A percentile compares a stretch with the other conserved stretches of the same genome.
Conservation (phyloP, 108 stramenopile species). For the Seminavis robusta region DNA sequence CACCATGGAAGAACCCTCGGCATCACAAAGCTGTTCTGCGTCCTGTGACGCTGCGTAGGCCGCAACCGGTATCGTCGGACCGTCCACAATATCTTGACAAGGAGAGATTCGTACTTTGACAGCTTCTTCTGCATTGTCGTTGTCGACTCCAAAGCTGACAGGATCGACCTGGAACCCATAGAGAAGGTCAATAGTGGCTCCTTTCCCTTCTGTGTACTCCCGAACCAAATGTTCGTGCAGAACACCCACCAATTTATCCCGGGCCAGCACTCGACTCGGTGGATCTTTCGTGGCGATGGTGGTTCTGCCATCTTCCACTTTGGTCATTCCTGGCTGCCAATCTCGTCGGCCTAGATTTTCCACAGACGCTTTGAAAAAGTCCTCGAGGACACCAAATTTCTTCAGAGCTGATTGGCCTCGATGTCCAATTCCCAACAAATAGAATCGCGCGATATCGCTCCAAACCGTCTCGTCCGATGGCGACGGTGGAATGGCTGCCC, state of each 20-base stretch:
- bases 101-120: conserved; percentile 17
- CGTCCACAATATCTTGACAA: background rate
- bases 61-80: background rate
- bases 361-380: conserved; percentile 30
- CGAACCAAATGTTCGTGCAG: conserved; percentile 36
- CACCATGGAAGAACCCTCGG: conserved; percentile 7
- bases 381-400: conserved; percentile 51
- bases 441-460: conserved; percentile 46
- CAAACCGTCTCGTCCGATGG: conserved; percentile 41
- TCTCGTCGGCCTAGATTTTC: conserved; percentile 58
- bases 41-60: conserved; percentile 1
- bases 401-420: conserved; percentile 64
- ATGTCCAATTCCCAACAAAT: conserved; percentile 67
- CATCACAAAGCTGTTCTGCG: conserved; percentile 22
- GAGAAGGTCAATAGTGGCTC: conserved; percentile 30
- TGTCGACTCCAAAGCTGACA: conserved; percentile 25
- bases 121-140: background rate
- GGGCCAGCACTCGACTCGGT: conserved; percentile 42
- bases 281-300: conserved; percentile 40
- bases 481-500: conserved; percentile 29
- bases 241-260: conserved; percentile 57
- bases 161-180: conserved; percentile 41
- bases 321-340: conserved; percentile 51
- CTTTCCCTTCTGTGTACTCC: conserved; percentile 21
- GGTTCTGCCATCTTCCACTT: conserved; percentile 32